A percentile compares a stretch with the other conserved stretches of the same genome.
Evolutionary conservation across 768 basidiomycete species (phyloP).

Genomic region (Fibroporia radiculosa): DNA sequence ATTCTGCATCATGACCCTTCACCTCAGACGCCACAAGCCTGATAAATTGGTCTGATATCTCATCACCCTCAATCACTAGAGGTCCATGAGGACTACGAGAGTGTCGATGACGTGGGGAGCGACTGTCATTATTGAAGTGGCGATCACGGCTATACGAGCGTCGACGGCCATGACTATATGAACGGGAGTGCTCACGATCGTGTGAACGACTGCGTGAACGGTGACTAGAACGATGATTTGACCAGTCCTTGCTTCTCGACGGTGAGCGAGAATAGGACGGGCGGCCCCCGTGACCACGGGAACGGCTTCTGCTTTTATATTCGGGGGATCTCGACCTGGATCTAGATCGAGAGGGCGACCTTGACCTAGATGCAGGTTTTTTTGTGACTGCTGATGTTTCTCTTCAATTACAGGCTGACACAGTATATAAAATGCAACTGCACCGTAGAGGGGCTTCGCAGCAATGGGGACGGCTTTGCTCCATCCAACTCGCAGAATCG

Average conservation of each 20-base stretch:
- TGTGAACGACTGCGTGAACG: conserved; percentile 32
- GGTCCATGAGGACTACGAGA: conserved; percentile 21
- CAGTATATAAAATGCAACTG: not conserved
- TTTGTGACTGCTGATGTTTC: conserved; percentile 2
- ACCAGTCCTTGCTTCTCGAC: conserved; percentile 26
- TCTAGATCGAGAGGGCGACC: conserved; percentile 13
- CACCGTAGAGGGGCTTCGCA: conserved; percentile 76
- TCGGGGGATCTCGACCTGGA: conserved; percentile 27
- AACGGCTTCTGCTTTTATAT: conserved; percentile 22
- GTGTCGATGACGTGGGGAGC: conserved; percentile 33
- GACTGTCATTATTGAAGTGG: conserved; percentile 36
- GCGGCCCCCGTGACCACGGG: conserved; percentile 29
- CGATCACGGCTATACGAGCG: conserved; percentile 34
- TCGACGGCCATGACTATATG: conserved; percentile 21
- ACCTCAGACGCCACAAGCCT: conserved; percentile 82
- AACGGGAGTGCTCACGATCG: conserved; percentile 15
- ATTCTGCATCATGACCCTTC: conserved; percentile 69
- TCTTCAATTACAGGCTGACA: not conserved
- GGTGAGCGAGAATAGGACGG: conserved; percentile 38
- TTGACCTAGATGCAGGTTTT: conserved; percentile 7
- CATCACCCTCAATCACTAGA: conserved; percentile 45
- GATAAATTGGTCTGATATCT: conserved; percentile 80
- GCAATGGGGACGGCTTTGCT: conserved; percentile 93
- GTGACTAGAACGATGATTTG: conserved; percentile 25
- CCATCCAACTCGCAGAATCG: conserved; percentile 84